phyloP scores from a whole-genome alignment of 768 basidiomycete species.

The Boletus vermiculosoides region DNA sequence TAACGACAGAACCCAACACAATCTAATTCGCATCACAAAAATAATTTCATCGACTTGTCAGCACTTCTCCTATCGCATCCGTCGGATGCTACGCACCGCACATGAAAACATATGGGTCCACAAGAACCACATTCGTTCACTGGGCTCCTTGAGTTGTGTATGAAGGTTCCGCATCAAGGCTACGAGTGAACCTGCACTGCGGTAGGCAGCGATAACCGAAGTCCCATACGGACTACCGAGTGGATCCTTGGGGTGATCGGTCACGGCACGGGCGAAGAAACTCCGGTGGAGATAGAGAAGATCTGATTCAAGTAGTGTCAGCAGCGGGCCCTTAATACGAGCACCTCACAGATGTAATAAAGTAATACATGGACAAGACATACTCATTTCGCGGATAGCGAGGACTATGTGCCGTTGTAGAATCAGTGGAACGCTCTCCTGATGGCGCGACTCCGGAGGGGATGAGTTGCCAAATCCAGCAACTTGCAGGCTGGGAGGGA shows the following conservation, averaged over 20 bases:
- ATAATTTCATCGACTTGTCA: slow-evolving; percentile 15
- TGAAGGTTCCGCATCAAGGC: slow-evolving; percentile 70
- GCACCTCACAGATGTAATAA: not conserved
- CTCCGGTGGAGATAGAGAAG: slow-evolving; percentile 69
- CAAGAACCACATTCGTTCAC: slow-evolving; percentile 62
- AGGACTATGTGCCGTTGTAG: slow-evolving; percentile 67
- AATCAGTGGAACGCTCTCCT: slow-evolving; percentile 41
- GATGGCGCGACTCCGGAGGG: slow-evolving; percentile 40
- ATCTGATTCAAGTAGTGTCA: slow-evolving; percentile 40
- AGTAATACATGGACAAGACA: slow-evolving; percentile 25
- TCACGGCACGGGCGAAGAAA: slow-evolving; percentile 72
- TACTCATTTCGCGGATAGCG: slow-evolving; percentile 68
- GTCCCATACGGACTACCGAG: slow-evolving; percentile 70
- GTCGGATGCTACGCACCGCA: slow-evolving; percentile 44
- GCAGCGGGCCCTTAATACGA: not conserved
- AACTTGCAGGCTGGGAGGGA: slow-evolving; percentile 63
- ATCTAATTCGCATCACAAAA: slow-evolving; percentile 38
- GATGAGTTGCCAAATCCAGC: slow-evolving; percentile 60
- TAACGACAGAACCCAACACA: slow-evolving; percentile 72
- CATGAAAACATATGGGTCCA: slow-evolving; percentile 56
- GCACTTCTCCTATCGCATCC: slow-evolving; percentile 10
- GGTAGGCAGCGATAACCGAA: slow-evolving; percentile 71
- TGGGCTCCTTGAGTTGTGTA: slow-evolving; percentile 59
- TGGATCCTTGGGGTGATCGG: slow-evolving; percentile 72
- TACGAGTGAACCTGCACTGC: slow-evolving; percentile 68